These are phyloP conservation scores for Linderniella brevidens DNA, from an alignment of 257 asterid species.

Conservation along the genomic window DNA sequence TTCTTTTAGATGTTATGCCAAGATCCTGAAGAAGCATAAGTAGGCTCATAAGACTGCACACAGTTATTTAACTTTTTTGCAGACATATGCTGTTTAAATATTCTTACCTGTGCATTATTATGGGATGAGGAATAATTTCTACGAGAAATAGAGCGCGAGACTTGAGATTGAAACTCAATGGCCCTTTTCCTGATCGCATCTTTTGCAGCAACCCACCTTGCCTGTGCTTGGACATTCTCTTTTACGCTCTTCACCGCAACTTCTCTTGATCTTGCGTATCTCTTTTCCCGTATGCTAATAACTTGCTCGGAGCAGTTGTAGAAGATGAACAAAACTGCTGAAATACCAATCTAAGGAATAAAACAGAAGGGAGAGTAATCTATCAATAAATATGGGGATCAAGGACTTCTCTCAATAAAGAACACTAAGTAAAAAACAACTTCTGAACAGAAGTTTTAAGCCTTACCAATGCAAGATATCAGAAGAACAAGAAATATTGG, in stretches of 20 bases:
- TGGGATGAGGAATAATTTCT: slow-evolving; percentile 9
- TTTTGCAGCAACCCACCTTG: slow-evolving; percentile 77
- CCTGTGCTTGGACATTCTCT: slow-evolving; percentile 72
- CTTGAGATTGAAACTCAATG: slow-evolving; percentile 39
- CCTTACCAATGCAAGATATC: neutral
- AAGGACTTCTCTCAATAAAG: neutral
- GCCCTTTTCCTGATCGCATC: slow-evolving; percentile 79
- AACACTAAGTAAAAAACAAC: too few species aligned
- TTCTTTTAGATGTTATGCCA: too few species aligned
- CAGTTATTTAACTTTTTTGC: too few species aligned
- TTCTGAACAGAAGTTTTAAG: neutral
- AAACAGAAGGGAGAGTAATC: neutral
- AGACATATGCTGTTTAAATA: slow-evolving; percentile 11
- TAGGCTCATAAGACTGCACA: too few species aligned
- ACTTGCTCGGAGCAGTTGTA: slow-evolving; percentile 90
- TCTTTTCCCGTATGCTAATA: slow-evolving; percentile 67
- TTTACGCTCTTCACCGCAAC: slow-evolving; percentile 76
- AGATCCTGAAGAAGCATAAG: too few species aligned
- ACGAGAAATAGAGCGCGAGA: slow-evolving; percentile 62
- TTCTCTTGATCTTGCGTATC: slow-evolving; percentile 75
- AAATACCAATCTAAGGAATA: slow-evolving; percentile 56
- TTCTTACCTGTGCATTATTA: slow-evolving; percentile 23
- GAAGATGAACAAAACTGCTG: slow-evolving; percentile 60
- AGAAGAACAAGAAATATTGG: neutral
- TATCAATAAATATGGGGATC: neutral